Percentiles rank a stretch among this genome's conserved stretches.
Conservation (phyloP, 176 grass and related monocot genomes). For the Phoenix dactylifera region DNA sequence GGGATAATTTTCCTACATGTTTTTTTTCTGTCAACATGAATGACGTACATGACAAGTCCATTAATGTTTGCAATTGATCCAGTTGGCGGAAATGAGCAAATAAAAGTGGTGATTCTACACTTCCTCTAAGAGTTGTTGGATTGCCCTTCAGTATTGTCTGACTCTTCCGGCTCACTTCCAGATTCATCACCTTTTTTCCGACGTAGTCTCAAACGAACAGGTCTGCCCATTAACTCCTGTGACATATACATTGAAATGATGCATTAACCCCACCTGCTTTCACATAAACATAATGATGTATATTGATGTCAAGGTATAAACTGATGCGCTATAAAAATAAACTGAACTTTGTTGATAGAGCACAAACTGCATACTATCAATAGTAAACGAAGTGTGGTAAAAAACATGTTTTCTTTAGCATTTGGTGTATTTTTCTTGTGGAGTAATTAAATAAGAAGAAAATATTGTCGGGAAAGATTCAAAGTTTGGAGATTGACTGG, state of each 20-base stretch:
- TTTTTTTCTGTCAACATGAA: not conserved
- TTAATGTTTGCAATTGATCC: not conserved
- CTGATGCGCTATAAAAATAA: not conserved
- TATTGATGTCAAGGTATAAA: not conserved
- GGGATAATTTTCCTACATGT: not conserved
- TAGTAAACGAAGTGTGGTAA: too few relatives aligned
- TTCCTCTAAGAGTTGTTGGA: constrained; percentile 23
- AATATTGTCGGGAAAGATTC: too few relatives aligned
- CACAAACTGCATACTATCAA: too few relatives aligned
- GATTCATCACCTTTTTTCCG: constrained; percentile 28
- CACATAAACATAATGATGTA: not conserved
- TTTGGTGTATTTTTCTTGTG: too few relatives aligned
- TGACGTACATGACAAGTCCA: not conserved
- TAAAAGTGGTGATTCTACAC: not conserved
- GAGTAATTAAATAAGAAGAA: too few relatives aligned
- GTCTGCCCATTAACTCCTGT: constrained; percentile 82
- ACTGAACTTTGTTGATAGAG: too few relatives aligned
- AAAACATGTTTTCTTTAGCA: too few relatives aligned
- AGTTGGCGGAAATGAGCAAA: not conserved
- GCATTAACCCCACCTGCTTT: not conserved
- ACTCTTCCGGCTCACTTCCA: constrained; percentile 22
- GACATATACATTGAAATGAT: constrained; percentile 3
- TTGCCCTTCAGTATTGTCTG: constrained; percentile 12
- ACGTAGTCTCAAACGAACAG: constrained; percentile 49
- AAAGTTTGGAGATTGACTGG: too few relatives aligned